phyloP scores from a whole-genome alignment of 225 moss, liverwort and hornwort species.

The Polytrichum formosum region DNA sequence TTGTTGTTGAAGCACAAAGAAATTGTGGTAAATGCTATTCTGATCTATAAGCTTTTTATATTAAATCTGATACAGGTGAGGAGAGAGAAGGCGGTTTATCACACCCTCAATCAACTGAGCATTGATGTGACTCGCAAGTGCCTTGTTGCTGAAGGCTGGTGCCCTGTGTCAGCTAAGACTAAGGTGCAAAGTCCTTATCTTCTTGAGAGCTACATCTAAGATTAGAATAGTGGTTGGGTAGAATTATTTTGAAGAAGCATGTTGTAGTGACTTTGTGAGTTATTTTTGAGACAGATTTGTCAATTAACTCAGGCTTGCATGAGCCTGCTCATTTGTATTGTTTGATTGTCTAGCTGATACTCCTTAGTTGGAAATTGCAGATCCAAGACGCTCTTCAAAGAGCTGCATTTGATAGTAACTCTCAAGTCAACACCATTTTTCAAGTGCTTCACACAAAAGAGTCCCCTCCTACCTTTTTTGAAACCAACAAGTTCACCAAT shows the following conservation, averaged over 20 bases:
- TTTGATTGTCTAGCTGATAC: too few species aligned
- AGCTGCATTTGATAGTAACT: conserved; percentile 91
- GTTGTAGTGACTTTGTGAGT: neutral
- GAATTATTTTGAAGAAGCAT: neutral
- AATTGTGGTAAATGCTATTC: too few species aligned
- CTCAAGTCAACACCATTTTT: conserved; percentile 95
- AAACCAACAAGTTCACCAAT: conserved; percentile 95
- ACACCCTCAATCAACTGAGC: conserved; percentile 91
- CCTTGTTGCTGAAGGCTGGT: conserved; percentile 97
- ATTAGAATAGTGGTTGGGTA: too few species aligned
- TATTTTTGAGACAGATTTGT: neutral
- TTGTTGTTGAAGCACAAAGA: too few species aligned
- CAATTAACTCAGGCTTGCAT: too few species aligned
- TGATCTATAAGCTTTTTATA: too few species aligned
- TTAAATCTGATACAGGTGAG: conserved; percentile 48
- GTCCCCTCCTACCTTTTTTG: conserved; percentile 82
- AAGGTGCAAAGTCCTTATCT: conserved; percentile 41
- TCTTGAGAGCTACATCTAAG: neutral
- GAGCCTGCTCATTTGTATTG: neutral
- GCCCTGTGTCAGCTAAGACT: conserved; percentile 85
- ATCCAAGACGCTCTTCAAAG: conserved; percentile 97
- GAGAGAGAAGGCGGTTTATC: conserved; percentile 95
- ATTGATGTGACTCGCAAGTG: conserved; percentile 98
- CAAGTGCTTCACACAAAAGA: conserved; percentile 93
- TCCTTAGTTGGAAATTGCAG: conserved; percentile 28